A percentile compares a stretch with the other conserved stretches of the same genome.
phyloP scores from a whole-genome alignment of 1,284 basidiomycete species.

The Trichosporon faecale region DNA sequence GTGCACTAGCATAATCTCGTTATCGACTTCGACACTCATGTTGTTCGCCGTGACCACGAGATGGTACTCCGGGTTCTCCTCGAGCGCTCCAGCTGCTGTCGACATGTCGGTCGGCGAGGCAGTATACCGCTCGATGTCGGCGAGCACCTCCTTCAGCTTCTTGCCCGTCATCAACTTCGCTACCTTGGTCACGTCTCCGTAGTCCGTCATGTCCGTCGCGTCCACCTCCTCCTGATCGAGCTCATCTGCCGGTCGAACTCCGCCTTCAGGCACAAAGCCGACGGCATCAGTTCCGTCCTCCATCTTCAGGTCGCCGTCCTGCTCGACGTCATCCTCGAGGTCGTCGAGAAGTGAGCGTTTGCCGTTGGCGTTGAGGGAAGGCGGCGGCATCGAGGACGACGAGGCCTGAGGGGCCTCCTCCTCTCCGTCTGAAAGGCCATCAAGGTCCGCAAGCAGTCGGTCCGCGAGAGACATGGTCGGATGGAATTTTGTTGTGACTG shows the following conservation, averaged over 20 bases:
- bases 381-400: slow-evolving; percentile 22
- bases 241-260: slow-evolving; percentile 87
- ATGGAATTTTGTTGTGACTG: slow-evolving; percentile 11
- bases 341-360: slow-evolving; percentile 23
- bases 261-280: slow-evolving; percentile 79
- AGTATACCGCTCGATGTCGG: slow-evolving; percentile 79
- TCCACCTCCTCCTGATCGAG: slow-evolving; percentile 88
- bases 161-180: slow-evolving; percentile 84
- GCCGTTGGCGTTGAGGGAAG: slow-evolving; percentile 13
- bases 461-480: slow-evolving; percentile 52
- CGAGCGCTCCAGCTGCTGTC: slow-evolving; percentile 66
- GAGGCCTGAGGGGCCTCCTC: slow-evolving; percentile 23
- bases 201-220: slow-evolving; percentile 76
- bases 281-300: slow-evolving; percentile 41
- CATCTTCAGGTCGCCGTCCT: slow-evolving; percentile 40
- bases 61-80: slow-evolving; percentile 92
- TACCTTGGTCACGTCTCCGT: slow-evolving; percentile 80
- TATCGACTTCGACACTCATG: slow-evolving; percentile 95
- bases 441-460: slow-evolving; percentile 52
- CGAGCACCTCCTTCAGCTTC: slow-evolving; percentile 77
- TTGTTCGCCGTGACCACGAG: slow-evolving; percentile 98
- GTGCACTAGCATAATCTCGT: slow-evolving; percentile 94
- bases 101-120: slow-evolving; percentile 69
- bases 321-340: slow-evolving; percentile 24
- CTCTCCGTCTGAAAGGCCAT: slow-evolving; percentile 52